Evolutionary conservation across 441 rosid genomes (phyloP), one percentile per base, ranked within the genome.

Genomic region (Adansonia madagascariensis): DNA sequence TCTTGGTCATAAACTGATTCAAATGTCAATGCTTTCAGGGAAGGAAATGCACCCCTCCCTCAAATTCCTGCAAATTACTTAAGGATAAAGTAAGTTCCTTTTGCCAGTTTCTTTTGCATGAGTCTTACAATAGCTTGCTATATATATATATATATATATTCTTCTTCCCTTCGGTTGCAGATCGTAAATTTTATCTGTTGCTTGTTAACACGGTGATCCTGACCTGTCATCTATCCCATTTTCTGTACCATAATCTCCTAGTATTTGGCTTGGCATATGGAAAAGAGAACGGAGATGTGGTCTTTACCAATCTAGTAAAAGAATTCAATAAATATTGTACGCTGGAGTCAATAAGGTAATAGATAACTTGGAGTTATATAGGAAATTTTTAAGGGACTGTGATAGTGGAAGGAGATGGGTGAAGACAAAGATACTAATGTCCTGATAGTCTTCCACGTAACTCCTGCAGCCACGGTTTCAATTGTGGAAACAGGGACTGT

Each of bases 11-110:
- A 55, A 76, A 43, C 85, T 80, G 63, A 73, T 59, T 55, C 43
- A 44, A 53, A 49, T 78, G 12, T 77, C 81, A 2, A 53, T 82
- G 71, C 39, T 87, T 81, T 69, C 88, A 91, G 95, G 83, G 91
- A 87, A 82, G 95, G 89, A 78, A 81, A 86, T 64, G 72, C 86
- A 67, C 82, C 89, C 8, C 82, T 91, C 83, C 93, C 93, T 66
- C 95, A 91, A 82, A 84, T 91, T 75, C 83, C 90, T 71, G 78
- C 91, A 27, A 78, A 79, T 74, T 88, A 85, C 82, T 44, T 91
- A 78, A 85, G 95, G 85, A 83, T 91, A 82, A 87, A 79, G 95
- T 89, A 75, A 83, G 81, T 81, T 79, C 68, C 78, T 61, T 73
- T 9, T 10, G 20, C 15, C 47, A 52, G 4, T 71, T 52, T 18